Evolutionary conservation across 2,329 filamentous ascomycete genomes (phyloP).

Genomic region (Diaporthe capsici): DNA sequence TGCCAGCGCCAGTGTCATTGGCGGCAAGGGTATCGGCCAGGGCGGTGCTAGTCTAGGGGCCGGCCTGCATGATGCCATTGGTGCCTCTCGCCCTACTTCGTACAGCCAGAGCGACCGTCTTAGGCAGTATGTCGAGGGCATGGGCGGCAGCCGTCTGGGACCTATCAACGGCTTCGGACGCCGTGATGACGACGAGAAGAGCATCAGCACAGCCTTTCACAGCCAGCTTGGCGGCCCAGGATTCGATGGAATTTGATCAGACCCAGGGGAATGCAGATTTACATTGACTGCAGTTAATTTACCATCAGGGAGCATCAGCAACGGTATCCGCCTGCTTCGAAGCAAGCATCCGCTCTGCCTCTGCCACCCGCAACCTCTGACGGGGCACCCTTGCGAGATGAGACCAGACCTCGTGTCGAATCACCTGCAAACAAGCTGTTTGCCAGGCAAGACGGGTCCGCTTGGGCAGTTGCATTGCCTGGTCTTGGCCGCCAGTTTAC

Average conservation of each 20-base stretch:
- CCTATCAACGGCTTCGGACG: conserved; percentile 78
- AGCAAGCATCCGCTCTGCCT: conserved; percentile 19
- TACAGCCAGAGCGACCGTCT: conserved; percentile 90
- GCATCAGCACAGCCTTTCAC: conserved; percentile 95
- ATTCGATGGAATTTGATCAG: conserved; percentile 59
- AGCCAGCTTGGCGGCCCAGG: conserved; percentile 83
- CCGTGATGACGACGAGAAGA: conserved; percentile 93
- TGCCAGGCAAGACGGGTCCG: conserved; percentile 11
- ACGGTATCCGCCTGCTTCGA: conserved; percentile 17
- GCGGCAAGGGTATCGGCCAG: conserved; percentile 81
- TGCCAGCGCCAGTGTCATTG: conserved; percentile 82
- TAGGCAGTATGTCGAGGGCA: conserved; percentile 91
- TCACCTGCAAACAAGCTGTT: conserved; percentile 18
- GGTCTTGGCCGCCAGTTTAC: background rate
- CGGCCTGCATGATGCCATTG: conserved; percentile 82
- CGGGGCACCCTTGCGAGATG: conserved; percentile 9
- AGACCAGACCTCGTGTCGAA: conserved; percentile 15
- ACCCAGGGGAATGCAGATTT: conserved; percentile 45
- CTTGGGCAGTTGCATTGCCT: background rate
- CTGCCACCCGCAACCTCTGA: conserved; percentile 30
- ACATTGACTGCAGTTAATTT: conserved; percentile 35
- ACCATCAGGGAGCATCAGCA: conserved; percentile 28
- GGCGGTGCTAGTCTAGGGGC: conserved; percentile 89
- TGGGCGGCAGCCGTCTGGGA: conserved; percentile 74
- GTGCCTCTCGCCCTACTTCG: conserved; percentile 71